phyloP scores from a whole-genome alignment of 2,329 filamentous ascomycete species.

The Neonectria sp. region DNA sequence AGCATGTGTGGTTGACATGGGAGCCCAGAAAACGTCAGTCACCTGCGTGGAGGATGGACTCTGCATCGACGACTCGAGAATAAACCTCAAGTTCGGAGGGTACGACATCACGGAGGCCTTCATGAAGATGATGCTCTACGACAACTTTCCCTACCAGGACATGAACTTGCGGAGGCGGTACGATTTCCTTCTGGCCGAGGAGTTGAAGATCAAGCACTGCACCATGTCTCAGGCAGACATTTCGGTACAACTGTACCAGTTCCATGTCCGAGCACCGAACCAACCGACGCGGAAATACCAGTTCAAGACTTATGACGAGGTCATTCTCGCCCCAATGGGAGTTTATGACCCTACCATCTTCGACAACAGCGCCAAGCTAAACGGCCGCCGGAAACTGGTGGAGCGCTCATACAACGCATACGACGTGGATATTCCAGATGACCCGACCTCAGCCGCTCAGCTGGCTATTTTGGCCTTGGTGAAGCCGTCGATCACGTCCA shows the following conservation, averaged over 20 bases:
- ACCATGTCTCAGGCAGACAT: conserved; percentile 93
- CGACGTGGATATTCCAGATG: conserved; percentile 88
- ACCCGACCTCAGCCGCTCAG: conserved; percentile 89
- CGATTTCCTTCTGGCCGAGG: conserved; percentile 93
- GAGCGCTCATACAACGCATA: conserved; percentile 94
- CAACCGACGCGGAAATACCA: conserved; percentile 93
- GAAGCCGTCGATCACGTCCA: conserved; percentile 69
- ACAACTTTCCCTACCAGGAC: conserved; percentile 95
- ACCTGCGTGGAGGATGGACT: conserved; percentile 98
- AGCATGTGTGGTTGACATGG: conserved; percentile 95
- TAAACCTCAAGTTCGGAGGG: conserved; percentile 96
- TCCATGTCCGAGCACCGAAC: conserved; percentile 89
- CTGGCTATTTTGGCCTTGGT: conserved; percentile 74
- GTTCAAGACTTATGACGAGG: conserved; percentile 98
- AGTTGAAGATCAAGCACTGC: conserved; percentile 93
- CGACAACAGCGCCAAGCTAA: conserved; percentile 84
- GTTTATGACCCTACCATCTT: conserved; percentile 92
- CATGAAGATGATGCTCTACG: conserved; percentile 97
- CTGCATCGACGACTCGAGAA: conserved; percentile 91
- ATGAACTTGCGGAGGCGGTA: conserved; percentile 93
- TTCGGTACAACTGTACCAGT: conserved; percentile 89
- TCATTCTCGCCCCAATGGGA: conserved; percentile 95
- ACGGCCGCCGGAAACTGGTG: conserved; percentile 84
- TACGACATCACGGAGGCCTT: conserved; percentile 95
- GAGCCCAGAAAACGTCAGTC: conserved; percentile 96